Percentiles rank a stretch among this genome's conserved stretches.
Conservation (phyloP, 441 rosid genomes). For the Melastoma candidum region DNA sequence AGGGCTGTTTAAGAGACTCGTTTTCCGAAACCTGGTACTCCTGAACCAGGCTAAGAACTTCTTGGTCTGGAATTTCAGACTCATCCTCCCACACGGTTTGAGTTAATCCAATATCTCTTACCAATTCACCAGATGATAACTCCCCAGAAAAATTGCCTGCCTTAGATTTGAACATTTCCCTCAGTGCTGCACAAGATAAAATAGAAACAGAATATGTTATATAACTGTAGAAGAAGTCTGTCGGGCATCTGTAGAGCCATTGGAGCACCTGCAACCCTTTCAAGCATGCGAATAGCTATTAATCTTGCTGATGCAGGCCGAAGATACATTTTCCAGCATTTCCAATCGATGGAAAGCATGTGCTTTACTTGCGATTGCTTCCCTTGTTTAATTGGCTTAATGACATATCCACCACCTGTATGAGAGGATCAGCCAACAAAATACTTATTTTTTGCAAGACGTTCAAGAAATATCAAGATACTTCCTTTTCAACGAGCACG, state of each 20-base stretch:
- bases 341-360: constrained; percentile 94
- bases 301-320: constrained; percentile 55
- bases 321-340: constrained; percentile 61
- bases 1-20: constrained; percentile 35
- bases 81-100: constrained; percentile 23
- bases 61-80: constrained; percentile 14
- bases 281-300: constrained; percentile 70
- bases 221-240: no score
- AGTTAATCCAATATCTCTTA: constrained; percentile 21
- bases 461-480: no score
- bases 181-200: constrained; percentile 35
- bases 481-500: no score
- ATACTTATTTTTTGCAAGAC: no score
- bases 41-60: constrained; percentile 18
- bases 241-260: no score
- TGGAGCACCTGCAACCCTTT: constrained; percentile 59
- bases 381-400: constrained; percentile 64
- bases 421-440: not conserved
- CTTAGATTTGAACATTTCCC: constrained; percentile 67
- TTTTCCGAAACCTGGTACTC: constrained; percentile 15
- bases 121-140: constrained; percentile 26
- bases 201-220: no score
- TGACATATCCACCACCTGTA: constrained; percentile 90
- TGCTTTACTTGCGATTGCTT: constrained; percentile 70
- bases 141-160: constrained; percentile 39